Base-by-base conservation (phyloP, 495 filamentous ascomycete genomes). In the Hyphodiscus hymeniophilus region DNA sequence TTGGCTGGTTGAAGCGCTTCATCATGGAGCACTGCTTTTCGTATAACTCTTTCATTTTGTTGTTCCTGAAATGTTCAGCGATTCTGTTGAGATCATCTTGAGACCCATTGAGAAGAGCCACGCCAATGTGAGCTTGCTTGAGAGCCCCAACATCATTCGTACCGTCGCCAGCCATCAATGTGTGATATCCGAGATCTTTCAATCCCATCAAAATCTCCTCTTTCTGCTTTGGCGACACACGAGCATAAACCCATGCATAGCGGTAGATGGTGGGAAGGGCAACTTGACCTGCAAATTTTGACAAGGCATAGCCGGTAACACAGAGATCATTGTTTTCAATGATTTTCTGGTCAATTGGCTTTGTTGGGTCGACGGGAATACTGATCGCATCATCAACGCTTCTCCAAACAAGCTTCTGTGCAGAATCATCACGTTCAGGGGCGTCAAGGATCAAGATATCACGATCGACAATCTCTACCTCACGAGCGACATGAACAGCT, bases 101-200 rank as follows among this genome's bases (percentile, higher is more conserved):
- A 1, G 92, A 91, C 24, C 92, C 92, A 62, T 99, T 99, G 48
- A 99, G 76, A 30, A 99, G 81, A 11, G 92, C 92, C 54, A 97
- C 87, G 60, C 92, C 92, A 47, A 99, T 85, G 57, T 99, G 94
- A 20, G 92, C 94, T 71, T 99, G 92, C 74, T 99, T 99, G 60
- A 99, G 69, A 26, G 92, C 92, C 34, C 92, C 92, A 42, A 99
- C 92, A 62, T 99, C 92, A 60, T 99, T 99, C 41, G 92, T 99
- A 51, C 92, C 92, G 60, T 99, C 92, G 61, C 92, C 92, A 54
- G 91, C 95, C 92, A 99, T 99, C 57, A 97, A 76, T 13, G 92
- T 99, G 26, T 90, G 94, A 69, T 99, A 99, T 28, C 92, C 92
- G 64, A 84, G 83, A 63, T 94, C 91, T 69, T 95, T 96, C 32